Conservation (phyloP, 2,329 filamentous ascomycete genomes). For the Calonectria pteridis region DNA sequence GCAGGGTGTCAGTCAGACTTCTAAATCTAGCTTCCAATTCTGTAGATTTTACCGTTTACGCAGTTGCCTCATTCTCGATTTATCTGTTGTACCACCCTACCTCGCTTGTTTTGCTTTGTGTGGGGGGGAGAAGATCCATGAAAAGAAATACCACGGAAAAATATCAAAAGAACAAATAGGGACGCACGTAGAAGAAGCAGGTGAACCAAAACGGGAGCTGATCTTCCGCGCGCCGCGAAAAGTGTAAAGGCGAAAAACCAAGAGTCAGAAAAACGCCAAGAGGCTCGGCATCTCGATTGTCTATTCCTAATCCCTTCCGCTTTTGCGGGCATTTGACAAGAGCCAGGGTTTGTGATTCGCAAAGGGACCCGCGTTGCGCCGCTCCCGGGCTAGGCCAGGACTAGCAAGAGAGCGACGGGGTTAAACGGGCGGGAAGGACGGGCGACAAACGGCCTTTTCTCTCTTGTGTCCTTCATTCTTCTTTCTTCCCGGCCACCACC, state of each 20-base stretch:
- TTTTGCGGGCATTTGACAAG: neutral
- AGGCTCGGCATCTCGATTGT: slow-evolving; percentile 19
- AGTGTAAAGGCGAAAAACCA: neutral
- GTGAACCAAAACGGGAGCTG: neutral
- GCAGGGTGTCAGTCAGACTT: slow-evolving; percentile 12
- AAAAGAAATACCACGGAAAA: neutral
- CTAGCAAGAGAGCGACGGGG: neutral
- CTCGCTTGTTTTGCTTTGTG: neutral
- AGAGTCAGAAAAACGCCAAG: slow-evolving; percentile 12
- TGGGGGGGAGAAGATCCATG: neutral
- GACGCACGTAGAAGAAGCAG: neutral
- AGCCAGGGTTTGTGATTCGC: neutral
- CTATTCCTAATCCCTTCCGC: slow-evolving; percentile 4
- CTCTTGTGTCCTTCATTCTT: neutral
- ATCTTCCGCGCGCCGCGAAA: slow-evolving; percentile 4
- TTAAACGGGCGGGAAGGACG: slow-evolving; percentile 1
- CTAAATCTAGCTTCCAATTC: slow-evolving; percentile 5
- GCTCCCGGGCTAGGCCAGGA: neutral
- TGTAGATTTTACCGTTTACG: neutral
- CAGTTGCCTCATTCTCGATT: neutral
- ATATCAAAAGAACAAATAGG: neutral
- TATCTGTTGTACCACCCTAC: neutral
- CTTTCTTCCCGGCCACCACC: neutral
- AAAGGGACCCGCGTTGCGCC: neutral
- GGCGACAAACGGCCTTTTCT: neutral